These are phyloP conservation scores for Hyphopichia fennica DNA, from an alignment of 1,139 yeast species.

Conservation along the genomic window DNA sequence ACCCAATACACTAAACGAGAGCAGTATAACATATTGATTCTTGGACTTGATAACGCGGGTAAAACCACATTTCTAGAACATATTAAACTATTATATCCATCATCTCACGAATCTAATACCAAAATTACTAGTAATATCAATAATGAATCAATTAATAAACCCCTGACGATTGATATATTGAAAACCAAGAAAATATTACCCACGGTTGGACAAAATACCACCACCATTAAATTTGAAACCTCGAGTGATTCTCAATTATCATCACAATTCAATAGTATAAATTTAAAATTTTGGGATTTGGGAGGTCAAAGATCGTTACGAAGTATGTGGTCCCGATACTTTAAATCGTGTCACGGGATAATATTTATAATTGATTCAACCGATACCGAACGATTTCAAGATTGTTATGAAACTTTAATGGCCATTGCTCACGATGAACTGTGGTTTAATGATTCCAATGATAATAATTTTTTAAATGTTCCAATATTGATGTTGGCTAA, in stretches of 20 bases:
- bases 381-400: constrained; percentile 78
- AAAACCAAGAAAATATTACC: constrained; percentile 46
- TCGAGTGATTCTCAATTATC: constrained; percentile 23
- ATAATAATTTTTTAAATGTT: constrained; percentile 53
- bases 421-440: constrained; percentile 43
- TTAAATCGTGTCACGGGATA: constrained; percentile 83
- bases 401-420: constrained; percentile 66
- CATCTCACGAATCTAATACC: constrained; percentile 20
- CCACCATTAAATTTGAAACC: constrained; percentile 41
- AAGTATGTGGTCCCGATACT: constrained; percentile 85
- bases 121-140: too few relatives aligned
- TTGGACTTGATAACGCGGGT: constrained; percentile 96
- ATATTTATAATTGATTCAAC: constrained; percentile 91
- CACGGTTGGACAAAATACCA: constrained; percentile 64
- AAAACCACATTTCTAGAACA: constrained; percentile 65
- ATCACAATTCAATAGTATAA: constrained; percentile 47
- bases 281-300: constrained; percentile 88
- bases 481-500: constrained; percentile 94
- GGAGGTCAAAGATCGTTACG: constrained; percentile 90
- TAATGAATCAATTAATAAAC: constrained; percentile 2
- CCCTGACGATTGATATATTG: constrained; percentile 22
- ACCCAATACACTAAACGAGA: constrained; percentile 50
- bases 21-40: constrained; percentile 62
- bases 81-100: constrained; percentile 39
- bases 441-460: constrained; percentile 46